These are phyloP conservation scores for Oryza brachyantha DNA, from an alignment of 176 grass and related monocot genomes.

Conservation along the genomic window DNA sequence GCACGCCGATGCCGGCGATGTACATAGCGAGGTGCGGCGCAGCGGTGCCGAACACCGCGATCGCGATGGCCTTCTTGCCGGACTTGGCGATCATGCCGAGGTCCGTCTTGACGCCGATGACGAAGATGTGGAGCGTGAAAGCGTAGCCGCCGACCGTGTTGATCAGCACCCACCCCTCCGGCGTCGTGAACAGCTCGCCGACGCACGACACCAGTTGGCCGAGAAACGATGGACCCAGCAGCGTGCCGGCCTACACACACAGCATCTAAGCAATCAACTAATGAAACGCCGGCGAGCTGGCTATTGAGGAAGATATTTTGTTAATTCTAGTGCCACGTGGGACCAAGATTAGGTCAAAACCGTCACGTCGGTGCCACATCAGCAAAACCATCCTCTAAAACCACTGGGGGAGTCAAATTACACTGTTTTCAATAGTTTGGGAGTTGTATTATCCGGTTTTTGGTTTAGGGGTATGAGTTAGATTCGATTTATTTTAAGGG, in stretches of 20 bases:
- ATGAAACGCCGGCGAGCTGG: neutral
- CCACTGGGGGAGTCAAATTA: no score
- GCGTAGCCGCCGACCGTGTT: conserved; percentile 62
- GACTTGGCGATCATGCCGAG: conserved; percentile 69
- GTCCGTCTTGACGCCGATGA: conserved; percentile 77
- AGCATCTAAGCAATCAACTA: conserved; percentile 6
- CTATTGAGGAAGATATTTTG: neutral
- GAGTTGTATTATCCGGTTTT: no score
- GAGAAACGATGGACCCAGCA: conserved; percentile 57
- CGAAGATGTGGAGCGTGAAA: conserved; percentile 65
- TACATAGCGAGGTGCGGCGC: conserved; percentile 33
- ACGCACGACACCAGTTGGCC: conserved; percentile 7
- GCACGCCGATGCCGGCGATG: conserved; percentile 27
- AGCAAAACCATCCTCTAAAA: no score
- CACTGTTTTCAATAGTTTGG: no score
- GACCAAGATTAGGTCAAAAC: no score
- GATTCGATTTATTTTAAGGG: no score
- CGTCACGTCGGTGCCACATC: no score
- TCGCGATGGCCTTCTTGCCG: conserved; percentile 63
- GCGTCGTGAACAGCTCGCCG: conserved; percentile 48
- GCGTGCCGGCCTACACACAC: conserved; percentile 50
- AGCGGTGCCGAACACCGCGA: conserved; percentile 45
- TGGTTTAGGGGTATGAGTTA: no score
- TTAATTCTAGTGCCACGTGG: no score
- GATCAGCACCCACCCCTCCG: conserved; percentile 53